These are phyloP conservation scores for Xylariaceae sp. DNA, from an alignment of 2,329 filamentous ascomycete species.

Conservation along the genomic window DNA sequence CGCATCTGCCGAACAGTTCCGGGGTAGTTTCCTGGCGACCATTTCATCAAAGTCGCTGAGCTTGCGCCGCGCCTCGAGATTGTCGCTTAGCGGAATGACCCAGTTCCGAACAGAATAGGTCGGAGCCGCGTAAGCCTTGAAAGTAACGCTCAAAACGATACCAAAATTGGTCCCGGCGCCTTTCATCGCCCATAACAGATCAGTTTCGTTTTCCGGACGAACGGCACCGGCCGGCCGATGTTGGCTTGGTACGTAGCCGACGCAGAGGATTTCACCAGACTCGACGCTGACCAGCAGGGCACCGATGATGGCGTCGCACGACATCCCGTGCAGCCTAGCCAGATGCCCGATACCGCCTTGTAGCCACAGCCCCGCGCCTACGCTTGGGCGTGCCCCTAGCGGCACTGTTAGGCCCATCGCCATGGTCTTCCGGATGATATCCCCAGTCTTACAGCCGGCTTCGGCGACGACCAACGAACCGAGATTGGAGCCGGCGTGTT, in stretches of 20 bases:
- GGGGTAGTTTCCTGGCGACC: slow-evolving; percentile 39
- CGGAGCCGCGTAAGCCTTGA: slow-evolving; percentile 44
- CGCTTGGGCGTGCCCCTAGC: slow-evolving; percentile 59
- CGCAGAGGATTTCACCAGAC: slow-evolving; percentile 44
- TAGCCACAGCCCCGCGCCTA: slow-evolving; percentile 61
- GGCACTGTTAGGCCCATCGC: slow-evolving; percentile 52
- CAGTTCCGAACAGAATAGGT: slow-evolving; percentile 41
- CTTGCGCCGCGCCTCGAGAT: slow-evolving; percentile 30
- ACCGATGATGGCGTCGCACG: slow-evolving; percentile 60
- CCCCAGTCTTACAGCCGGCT: slow-evolving; percentile 54
- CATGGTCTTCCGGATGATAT: slow-evolving; percentile 50
- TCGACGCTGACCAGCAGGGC: slow-evolving; percentile 54
- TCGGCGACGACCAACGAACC: slow-evolving; percentile 46
- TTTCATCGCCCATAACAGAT: slow-evolving; percentile 56
- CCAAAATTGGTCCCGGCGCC: slow-evolving; percentile 61
- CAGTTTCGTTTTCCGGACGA: slow-evolving; percentile 45
- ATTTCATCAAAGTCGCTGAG: slow-evolving; percentile 40
- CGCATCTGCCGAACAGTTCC: slow-evolving; percentile 48
- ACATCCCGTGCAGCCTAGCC: slow-evolving; percentile 52
- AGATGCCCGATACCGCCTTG: slow-evolving; percentile 65
- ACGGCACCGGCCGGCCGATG: slow-evolving; percentile 41
- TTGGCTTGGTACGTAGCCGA: slow-evolving; percentile 50
- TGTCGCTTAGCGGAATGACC: slow-evolving; percentile 35
- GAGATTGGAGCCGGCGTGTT: slow-evolving; percentile 17
- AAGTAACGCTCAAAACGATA: slow-evolving; percentile 52